phyloP scores from a whole-genome alignment of 176 grass and related monocot genomes.

The Neostapfia colusana region DNA sequence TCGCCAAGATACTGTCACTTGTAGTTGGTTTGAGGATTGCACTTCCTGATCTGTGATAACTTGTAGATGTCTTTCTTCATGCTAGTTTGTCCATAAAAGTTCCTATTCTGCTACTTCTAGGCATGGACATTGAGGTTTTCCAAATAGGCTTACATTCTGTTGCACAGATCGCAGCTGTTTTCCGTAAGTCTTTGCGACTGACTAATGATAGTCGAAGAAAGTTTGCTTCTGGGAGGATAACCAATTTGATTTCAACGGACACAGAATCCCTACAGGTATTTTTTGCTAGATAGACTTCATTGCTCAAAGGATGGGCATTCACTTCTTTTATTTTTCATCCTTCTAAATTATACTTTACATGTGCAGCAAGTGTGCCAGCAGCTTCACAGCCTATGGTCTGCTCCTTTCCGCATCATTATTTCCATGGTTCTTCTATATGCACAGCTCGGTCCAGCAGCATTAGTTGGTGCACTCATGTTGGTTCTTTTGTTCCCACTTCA shows the following conservation, averaged over 20 bases:
- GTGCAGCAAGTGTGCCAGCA: constrained; percentile 95
- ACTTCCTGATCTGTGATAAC: constrained; percentile 12
- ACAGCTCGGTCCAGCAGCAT: constrained; percentile 79
- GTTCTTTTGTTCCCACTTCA: constrained; percentile 90
- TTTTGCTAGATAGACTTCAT: constrained; percentile 22
- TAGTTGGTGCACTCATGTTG: constrained; percentile 77
- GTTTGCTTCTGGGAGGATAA: constrained; percentile 94
- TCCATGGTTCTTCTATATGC: constrained; percentile 76
- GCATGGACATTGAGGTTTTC: background rate
- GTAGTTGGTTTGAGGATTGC: constrained; percentile 2
- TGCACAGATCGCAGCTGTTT: constrained; percentile 84
- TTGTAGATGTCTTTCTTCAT: constrained; percentile 13
- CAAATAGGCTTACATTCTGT: constrained; percentile 18
- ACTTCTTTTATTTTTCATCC: constrained; percentile 3
- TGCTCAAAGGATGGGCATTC: constrained; percentile 27
- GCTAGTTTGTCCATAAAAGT: background rate
- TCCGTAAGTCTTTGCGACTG: constrained; percentile 89
- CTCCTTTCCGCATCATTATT: constrained; percentile 95
- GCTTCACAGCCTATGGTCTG: constrained; percentile 97
- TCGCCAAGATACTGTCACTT: background rate
- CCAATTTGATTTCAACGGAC: constrained; percentile 99
- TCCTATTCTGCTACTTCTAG: background rate
- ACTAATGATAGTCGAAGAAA: constrained; percentile 81
- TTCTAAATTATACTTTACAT: constrained; percentile 38
- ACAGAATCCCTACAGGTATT: constrained; percentile 87